Evolutionary conservation across 192 early-diverging fungal species (phyloP), one percentile per base, ranked within the genome.

Genomic region (Podila clonocystis): DNA sequence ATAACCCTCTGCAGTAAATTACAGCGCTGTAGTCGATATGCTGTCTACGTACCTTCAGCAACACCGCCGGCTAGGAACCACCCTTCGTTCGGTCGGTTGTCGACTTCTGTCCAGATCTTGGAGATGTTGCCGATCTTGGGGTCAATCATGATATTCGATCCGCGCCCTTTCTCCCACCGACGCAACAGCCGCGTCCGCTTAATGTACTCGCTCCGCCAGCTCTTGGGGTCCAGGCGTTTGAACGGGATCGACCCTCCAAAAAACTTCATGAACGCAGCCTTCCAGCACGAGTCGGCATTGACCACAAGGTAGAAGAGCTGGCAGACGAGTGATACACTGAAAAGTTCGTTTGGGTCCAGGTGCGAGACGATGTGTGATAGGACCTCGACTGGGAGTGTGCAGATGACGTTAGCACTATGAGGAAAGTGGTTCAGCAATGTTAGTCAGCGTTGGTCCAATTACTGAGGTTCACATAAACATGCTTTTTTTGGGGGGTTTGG

Each of bases 111-210:
- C 68, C 83, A 83, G 8, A 90, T 72, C 7, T 67, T 60, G 24
- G 86, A 74, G 24, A 93, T 77, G 6, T 82, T 73, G 28, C 89
- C 89, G 31, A 92, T 87, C 33, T 87, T 83, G 24, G 92, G 90
- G 68, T 91, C 82, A 58, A 92, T 88, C 61, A 71, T 33, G 33
- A 85, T 48, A 50, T 75, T 72, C 6, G 79, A 73, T n/a, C 87
- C 84, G 58, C 85, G 73, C 19, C 85, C 85, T 50, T 82, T 85
- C 50, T 84, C 83, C 87, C 87, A 89, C 41, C 67, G 70, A 30
- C 71, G 59, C 50, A 80, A 31, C 17, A 80, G 28, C 48, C 58
- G 62, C 49, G 77, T 73, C n/a, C 77, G 70, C 31, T 73, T 68
- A 67, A 80, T 80, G 52, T 80, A 80, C 30, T 80, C 77, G 63